Percentiles rank a stretch among this genome's conserved stretches.
These are phyloP conservation scores for Starmerella asiatica DNA, from an alignment of 805 yeast genomes.

Conservation along the genomic window DNA sequence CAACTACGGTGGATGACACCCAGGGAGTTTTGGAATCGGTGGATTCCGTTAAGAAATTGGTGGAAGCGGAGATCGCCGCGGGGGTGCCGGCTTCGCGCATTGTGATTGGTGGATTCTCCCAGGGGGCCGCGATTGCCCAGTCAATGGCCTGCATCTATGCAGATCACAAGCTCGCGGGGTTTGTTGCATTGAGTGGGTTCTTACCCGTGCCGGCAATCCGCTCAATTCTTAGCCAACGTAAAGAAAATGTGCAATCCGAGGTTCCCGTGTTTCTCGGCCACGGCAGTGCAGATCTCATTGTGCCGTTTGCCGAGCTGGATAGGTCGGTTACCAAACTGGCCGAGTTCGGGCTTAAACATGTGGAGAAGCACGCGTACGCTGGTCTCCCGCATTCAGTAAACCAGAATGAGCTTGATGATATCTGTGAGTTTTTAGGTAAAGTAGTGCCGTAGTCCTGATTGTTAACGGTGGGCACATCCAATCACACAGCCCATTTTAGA, in stretches of 20 bases:
- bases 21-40: constrained; percentile 29
- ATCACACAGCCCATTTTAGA: too few relatives aligned
- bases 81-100: constrained; percentile 38
- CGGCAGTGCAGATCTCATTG: constrained; percentile 64
- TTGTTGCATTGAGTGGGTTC: constrained; percentile 67
- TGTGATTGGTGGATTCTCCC: constrained; percentile 90
- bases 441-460: constrained; percentile 21
- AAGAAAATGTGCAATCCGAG: constrained; percentile 33
- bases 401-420: constrained; percentile 51
- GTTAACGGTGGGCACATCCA: too few relatives aligned
- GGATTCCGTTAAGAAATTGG: constrained; percentile 22
- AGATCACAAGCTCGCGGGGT: constrained; percentile 56
- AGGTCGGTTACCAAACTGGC: constrained; percentile 10
- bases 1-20: constrained; percentile 23
- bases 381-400: constrained; percentile 58
- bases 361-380: constrained; percentile 40
- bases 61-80: constrained; percentile 24
- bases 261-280: constrained; percentile 85
- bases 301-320: constrained; percentile 33
- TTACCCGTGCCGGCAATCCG: constrained; percentile 27
- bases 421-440: constrained; percentile 34
- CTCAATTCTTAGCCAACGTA: constrained; percentile 7
- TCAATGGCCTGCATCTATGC: constrained; percentile 19
- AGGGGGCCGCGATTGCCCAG: constrained; percentile 74
- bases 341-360: constrained; percentile 31